Evolutionary conservation across 108 stramenopile species (phyloP), one percentile per base, ranked within the genome.

Genomic region (Bacterosira constricta): DNA sequence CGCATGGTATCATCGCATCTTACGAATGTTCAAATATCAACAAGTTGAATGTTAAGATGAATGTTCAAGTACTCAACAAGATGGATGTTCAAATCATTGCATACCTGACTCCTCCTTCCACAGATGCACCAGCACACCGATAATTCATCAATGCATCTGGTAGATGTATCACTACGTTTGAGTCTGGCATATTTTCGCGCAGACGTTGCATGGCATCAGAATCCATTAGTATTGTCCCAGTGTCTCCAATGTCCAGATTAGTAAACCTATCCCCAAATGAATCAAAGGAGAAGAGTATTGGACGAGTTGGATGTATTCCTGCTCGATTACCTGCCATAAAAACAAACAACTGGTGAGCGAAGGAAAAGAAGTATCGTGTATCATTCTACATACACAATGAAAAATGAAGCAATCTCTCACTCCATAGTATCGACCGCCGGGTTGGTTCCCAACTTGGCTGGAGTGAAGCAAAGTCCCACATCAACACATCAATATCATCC

Each of bases 381-480:
- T n/a, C n/a, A n/a, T n/a, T n/a, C n/a, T n/a, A n/a, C n/a, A n/a
- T 7, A 36, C 59, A 10, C 73, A 79, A 71, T 78, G 79, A 20
- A 71, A 81, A 82, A 84, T 84, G n/a, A 84, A 84, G 59, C 69
- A 87, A 63, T n/a, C n/a, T 86, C 86, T 85, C 89, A 90, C 39
- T 65, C 67, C 30, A 91, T 35, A 59, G 60, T 35, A 62, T 46
- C 12, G 56, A 51, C 17, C 47, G 30, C 11, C 15, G 46, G 9
- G 68, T 21, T 12, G 34, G 41, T 26, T 66, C 51, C 11, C 35
- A 75, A 11, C 15, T 45, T 29, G 63, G 52, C 35, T 64, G 53
- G 30, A 63, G 39, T 15, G 51, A 37, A 21, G 49, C 67, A 31
- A 72, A 64, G 32, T 69, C 63, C 45, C 44, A 69, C 63, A 55